Conservation (phyloP, 805 yeast genomes). For the Saccharomyces eubayanus region DNA sequence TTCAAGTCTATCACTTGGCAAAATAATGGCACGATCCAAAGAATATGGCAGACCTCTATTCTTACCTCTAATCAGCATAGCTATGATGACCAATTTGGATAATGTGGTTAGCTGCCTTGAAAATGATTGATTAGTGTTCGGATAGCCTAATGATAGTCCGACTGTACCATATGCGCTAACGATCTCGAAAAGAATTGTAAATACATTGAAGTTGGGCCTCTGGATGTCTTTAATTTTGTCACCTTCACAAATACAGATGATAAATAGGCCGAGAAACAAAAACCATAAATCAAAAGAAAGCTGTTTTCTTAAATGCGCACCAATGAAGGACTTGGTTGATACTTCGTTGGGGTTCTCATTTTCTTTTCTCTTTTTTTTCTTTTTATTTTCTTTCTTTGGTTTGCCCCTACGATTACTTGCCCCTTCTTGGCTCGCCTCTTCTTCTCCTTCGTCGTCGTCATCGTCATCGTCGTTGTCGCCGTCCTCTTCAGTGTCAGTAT, state of each 20-base stretch:
- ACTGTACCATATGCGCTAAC: slow-evolving; percentile 96
- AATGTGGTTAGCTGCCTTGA: slow-evolving; percentile 61
- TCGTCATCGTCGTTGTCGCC: slow-evolving; percentile 8
- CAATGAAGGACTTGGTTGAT: slow-evolving; percentile 49
- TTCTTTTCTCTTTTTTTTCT: slow-evolving; percentile 13
- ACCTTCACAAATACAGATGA: slow-evolving; percentile 83
- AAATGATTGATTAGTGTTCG: slow-evolving; percentile 58
- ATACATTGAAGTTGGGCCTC: slow-evolving; percentile 50
- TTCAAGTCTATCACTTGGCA: slow-evolving; percentile 62
- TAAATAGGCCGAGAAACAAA: slow-evolving; percentile 72
- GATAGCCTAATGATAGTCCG: slow-evolving; percentile 83
- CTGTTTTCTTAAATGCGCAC: slow-evolving; percentile 84
- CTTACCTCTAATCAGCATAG: slow-evolving; percentile 88
- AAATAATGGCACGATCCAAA: slow-evolving; percentile 85
- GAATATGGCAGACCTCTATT: slow-evolving; percentile 94
- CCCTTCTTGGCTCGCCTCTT: slow-evolving; percentile 7
- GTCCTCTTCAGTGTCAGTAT: slow-evolving; percentile 20
- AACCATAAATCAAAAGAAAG: slow-evolving; percentile 94
- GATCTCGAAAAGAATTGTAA: slow-evolving; percentile 73
- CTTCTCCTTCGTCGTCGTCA: slow-evolving; percentile 1
- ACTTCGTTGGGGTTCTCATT: slow-evolving; percentile 24
- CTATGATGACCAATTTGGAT: slow-evolving; percentile 77
- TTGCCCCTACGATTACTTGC: slow-evolving; percentile 13
- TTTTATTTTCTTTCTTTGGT: slow-evolving; percentile 10
- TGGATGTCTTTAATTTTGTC: slow-evolving; percentile 41